Conservation (phyloP, 1,284 basidiomycete genomes). For the Schizopora paradoxa region DNA sequence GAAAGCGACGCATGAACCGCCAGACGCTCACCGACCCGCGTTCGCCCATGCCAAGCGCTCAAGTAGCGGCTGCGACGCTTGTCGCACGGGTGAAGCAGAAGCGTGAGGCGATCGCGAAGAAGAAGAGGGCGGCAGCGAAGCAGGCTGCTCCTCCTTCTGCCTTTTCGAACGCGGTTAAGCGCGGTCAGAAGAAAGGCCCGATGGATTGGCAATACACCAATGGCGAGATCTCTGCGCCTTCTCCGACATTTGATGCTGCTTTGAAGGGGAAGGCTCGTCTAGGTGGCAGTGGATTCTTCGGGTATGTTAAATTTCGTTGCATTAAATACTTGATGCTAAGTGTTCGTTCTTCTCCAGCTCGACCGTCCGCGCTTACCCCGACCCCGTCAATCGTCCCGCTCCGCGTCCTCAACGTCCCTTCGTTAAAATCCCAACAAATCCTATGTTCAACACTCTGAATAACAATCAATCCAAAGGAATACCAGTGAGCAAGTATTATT, state of each 20-base stretch:
- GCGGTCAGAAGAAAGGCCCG: neutral
- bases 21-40: constrained; percentile 14
- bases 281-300: constrained; percentile 17
- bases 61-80: constrained; percentile 13
- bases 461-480: too few relatives aligned
- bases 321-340: neutral
- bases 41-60: constrained; percentile 13
- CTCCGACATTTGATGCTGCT: constrained; percentile 9
- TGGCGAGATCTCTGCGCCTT: constrained; percentile 1
- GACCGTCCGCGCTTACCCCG: neutral
- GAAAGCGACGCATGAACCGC: constrained; percentile 17
- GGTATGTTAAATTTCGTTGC: constrained; percentile 2
- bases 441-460: too few relatives aligned
- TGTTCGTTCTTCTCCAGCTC: constrained; percentile 7
- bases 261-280: too few relatives aligned
- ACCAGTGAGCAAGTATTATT: too few relatives aligned
- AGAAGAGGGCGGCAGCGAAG: neutral
- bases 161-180: neutral
- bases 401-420: constrained; percentile 2
- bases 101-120: constrained; percentile 4
- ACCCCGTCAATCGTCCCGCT: constrained; percentile 1
- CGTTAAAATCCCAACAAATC: too few relatives aligned
- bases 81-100: constrained; percentile 15
- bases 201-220: constrained; percentile 1
- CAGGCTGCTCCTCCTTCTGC: neutral